phyloP scores from a whole-genome alignment of 2,329 filamentous ascomycete genomes.

The Colletotrichum magnum region DNA sequence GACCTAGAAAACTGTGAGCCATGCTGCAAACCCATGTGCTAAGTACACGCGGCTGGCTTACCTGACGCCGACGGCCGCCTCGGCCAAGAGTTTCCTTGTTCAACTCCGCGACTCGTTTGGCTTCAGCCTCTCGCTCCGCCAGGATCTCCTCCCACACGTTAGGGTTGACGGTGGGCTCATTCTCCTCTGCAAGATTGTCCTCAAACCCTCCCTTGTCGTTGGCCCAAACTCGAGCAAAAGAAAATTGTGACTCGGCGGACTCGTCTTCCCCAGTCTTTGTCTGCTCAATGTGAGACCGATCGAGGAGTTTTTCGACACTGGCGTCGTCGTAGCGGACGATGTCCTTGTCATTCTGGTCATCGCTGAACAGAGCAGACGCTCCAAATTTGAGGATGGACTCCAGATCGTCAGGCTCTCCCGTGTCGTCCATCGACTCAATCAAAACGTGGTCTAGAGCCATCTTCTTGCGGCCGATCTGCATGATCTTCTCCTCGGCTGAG shows the following conservation, averaged over 20 bases:
- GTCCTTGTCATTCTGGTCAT: constrained; percentile 73
- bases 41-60: constrained; percentile 48
- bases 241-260: constrained; percentile 84
- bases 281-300: constrained; percentile 85
- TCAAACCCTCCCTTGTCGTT: constrained; percentile 81
- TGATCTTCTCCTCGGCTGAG: constrained; percentile 94
- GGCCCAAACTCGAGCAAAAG: constrained; percentile 91
- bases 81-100: constrained; percentile 85
- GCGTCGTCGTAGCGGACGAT: constrained; percentile 86
- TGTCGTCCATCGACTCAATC: constrained; percentile 93
- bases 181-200: constrained; percentile 69
- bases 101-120: constrained; percentile 77
- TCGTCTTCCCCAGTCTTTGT: constrained; percentile 74
- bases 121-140: constrained; percentile 66
- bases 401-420: constrained; percentile 83
- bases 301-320: constrained; percentile 91
- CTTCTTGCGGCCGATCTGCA: constrained; percentile 95
- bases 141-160: constrained; percentile 94
- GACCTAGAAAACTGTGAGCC: constrained; percentile 40
- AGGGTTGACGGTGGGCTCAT: constrained; percentile 69
- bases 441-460: constrained; percentile 95
- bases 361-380: constrained; percentile 87
- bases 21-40: not conserved
- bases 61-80: constrained; percentile 80
- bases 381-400: constrained; percentile 92